Evolutionary conservation across 164 flowering plant genomes (phyloP).

Genomic region (Stephania japonica): DNA sequence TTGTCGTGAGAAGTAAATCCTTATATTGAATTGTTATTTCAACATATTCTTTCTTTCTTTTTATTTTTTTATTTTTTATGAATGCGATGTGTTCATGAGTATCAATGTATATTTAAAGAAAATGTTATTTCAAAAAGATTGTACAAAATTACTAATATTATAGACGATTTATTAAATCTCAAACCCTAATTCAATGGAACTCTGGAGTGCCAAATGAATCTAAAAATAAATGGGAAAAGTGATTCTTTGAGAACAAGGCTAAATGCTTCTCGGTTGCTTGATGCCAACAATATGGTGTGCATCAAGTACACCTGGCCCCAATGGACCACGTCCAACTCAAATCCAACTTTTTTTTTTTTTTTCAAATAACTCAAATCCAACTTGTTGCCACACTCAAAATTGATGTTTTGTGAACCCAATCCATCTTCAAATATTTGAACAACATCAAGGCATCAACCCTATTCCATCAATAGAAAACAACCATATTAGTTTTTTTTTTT

Average conservation of each 20-base stretch:
- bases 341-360: too few species aligned
- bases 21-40: too few species aligned
- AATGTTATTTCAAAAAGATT: too few species aligned
- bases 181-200: not conserved
- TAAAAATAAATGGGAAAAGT: not conserved
- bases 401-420: not conserved
- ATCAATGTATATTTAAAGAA: too few species aligned
- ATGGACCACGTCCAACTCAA: not conserved
- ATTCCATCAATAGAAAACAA: not conserved
- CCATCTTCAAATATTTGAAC: not conserved
- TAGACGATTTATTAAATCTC: too few species aligned
- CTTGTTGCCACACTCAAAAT: not conserved
- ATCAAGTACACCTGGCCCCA: not conserved
- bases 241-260: not conserved
- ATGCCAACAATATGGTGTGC: not conserved
- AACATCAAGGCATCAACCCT: not conserved
- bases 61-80: too few species aligned
- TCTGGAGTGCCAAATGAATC: not conserved
- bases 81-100: too few species aligned
- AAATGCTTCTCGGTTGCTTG: not conserved
- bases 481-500: too few species aligned
- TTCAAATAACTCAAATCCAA: constrained; percentile 3
- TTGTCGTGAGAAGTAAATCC: too few species aligned
- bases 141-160: too few species aligned
- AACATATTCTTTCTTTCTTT: too few species aligned